These are phyloP conservation scores for Diaporthe helianthi DNA, from an alignment of 2,329 filamentous ascomycete species.

Conservation along the genomic window DNA sequence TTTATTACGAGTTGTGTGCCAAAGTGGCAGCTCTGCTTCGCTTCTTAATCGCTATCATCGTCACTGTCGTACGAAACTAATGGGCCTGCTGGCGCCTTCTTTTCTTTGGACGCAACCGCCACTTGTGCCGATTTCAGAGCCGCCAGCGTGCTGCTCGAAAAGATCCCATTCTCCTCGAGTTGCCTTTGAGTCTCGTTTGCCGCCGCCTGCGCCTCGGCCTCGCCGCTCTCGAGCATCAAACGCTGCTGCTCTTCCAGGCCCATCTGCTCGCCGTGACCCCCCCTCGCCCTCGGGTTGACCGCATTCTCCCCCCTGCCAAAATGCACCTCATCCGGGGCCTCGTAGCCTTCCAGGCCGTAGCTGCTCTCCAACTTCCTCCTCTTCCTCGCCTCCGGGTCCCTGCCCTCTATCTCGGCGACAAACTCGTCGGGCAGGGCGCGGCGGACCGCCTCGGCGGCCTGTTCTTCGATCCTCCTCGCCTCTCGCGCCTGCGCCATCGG, in stretches of 20 bases:
- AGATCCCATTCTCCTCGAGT: constrained; percentile 66
- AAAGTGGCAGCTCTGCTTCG: neutral
- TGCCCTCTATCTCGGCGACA: constrained; percentile 91
- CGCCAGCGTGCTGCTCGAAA: constrained; percentile 82
- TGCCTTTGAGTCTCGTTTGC: constrained; percentile 48
- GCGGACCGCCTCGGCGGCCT: constrained; percentile 92
- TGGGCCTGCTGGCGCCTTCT: constrained; percentile 67
- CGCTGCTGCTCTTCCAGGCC: constrained; percentile 65
- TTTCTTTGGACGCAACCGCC: constrained; percentile 60
- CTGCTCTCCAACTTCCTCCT: constrained; percentile 86
- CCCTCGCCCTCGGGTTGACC: constrained; percentile 64
- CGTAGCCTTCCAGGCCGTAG: constrained; percentile 89
- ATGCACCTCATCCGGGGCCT: constrained; percentile 93
- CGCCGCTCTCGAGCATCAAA: constrained; percentile 64
- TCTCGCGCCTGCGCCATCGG: constrained; percentile 94
- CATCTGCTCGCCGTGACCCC: constrained; percentile 58
- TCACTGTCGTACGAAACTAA: constrained; percentile 92
- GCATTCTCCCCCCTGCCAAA: constrained; percentile 80
- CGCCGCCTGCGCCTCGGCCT: constrained; percentile 50
- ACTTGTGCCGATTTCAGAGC: constrained; percentile 71
- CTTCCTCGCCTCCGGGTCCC: constrained; percentile 86
- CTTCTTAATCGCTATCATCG: constrained; percentile 52
- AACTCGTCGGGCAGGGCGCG: constrained; percentile 88
- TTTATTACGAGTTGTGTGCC: neutral
- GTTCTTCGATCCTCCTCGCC: constrained; percentile 87